Conservation (phyloP, 495 filamentous ascomycete species). For the Podospora conica region DNA sequence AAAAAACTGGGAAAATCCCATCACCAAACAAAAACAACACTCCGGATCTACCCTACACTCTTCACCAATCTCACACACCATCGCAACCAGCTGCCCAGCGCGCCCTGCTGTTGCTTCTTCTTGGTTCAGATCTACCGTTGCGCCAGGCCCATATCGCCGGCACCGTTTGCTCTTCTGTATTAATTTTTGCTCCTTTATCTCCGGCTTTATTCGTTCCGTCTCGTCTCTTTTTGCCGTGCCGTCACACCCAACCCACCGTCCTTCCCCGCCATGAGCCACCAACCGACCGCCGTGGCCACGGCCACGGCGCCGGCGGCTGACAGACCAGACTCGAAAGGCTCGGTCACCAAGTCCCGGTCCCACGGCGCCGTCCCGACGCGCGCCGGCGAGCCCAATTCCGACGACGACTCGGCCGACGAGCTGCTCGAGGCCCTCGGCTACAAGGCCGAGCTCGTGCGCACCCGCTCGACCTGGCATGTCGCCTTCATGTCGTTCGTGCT, state of each 20-base stretch:
- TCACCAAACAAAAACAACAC: not conserved
- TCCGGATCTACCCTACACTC: not conserved
- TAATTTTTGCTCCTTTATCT: not conserved
- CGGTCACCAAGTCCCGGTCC: not conserved
- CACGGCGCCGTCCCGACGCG: not conserved
- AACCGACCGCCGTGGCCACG: not conserved
- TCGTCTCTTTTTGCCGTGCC: not conserved
- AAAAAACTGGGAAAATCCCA: not conserved
- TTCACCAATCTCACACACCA: no score
- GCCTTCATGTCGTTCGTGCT: conserved; percentile 55
- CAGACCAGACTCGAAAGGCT: conserved; percentile 1
- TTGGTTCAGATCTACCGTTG: not conserved
- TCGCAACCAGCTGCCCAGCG: no score
- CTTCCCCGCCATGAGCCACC: not conserved
- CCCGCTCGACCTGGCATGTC: conserved; percentile 49
- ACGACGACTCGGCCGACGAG: conserved; percentile 35
- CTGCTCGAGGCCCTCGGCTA: conserved; percentile 48
- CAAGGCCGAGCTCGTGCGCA: conserved; percentile 45
- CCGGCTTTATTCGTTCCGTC: not conserved
- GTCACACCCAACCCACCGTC: not conserved
- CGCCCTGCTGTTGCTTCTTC: not conserved
- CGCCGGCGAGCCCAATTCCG: conserved; percentile 2
- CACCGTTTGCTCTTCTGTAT: not conserved
- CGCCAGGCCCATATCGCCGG: not conserved
- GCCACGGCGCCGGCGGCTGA: not conserved